Base-by-base conservation (phyloP, 1,139 yeast genomes). In the Lodderomyces orthopsilosis region DNA sequence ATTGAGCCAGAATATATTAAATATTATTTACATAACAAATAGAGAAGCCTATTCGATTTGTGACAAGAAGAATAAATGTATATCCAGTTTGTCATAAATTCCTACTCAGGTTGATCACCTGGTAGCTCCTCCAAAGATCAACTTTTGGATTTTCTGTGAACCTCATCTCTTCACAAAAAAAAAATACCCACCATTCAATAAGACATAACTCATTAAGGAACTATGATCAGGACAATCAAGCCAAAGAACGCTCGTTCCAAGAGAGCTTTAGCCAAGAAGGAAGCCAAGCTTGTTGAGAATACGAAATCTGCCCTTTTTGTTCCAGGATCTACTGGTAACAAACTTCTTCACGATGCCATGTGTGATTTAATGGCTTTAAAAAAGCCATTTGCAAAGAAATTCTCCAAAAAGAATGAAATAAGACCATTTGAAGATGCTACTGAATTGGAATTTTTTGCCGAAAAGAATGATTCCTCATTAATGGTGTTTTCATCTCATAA, bases 211-310 rank as follows among this genome's bases (percentile, higher is more conserved):
- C 22, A 17, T 17, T 17, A 22, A 21, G 18, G 5, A 23, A 49
- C 38, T 17, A 82, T 82, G 89, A 82, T 83, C 53, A 81, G 87
- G 70, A 79, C 85, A 37, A 74, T 79, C 17, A 74, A 73, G 53
- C 98, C 99, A 39, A 91, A 90, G 69, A 93, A 85, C 61, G 97
- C 97, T 46, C 89, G 98, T 61, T 81, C 97, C 44, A 94, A 94
- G 72, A 82, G 99, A 64, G 98, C 96, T 12, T 64, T 91, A 54
- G 96, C 91, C 49, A 85, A 86, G 58, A 84, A 81, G 55, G 96
- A 89, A 58, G 83, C 98, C 45, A 93, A 90, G 68, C 66, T 89
- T 42, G 85, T 85, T 12, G 99, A 93, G 63, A 91, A 93, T 64
- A 82, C 86, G 51, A 94, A 94, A 68, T 78, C 81, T 44, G 98